Evolutionary conservation across 352 stramenopile genomes (phyloP), one percentile per base, ranked within the genome.

Genomic region (Globisporangium polare): DNA sequence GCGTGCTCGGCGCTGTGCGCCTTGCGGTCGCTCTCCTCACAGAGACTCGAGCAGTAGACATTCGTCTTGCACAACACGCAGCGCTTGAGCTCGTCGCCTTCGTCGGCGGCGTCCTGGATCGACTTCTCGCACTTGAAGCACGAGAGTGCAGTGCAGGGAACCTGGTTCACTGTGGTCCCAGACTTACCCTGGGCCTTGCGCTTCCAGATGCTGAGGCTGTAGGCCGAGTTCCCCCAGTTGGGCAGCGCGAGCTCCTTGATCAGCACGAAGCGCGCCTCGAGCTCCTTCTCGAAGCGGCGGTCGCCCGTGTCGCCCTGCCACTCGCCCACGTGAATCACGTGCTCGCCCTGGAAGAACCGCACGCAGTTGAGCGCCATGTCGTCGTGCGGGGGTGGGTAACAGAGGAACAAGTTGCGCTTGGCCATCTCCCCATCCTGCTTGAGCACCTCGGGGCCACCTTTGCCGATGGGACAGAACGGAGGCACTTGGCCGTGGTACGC

Each of bases 201-300:
- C 43, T 78, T 68, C 84, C 84, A 94, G 9, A 94, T 74, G 7
- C 80, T 92, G 39, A 94, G 56, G 39, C 71, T 74, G 66, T 89
- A 91, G 18, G 84, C 78, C 29, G 84, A 87, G 69, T 94, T 91
- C 46, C 78, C 78, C 82, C 82, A 94, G 55, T 92, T 94, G 17
- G 84, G 84, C 54, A 94, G 71, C 43, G 61, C 60, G 18, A 90
- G 53, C 59, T 90, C 72, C 50, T 80, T 63, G 50, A 79, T 69
- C 2, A 91, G 68, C 17, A 39, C 55, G 67, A 90, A 94, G 4
- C 66, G 63, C n/a, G 65, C 62, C 42, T 77, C 70, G 1, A 94
- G 68, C 54, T 79, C 77, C 8, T 67, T 76, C 59, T 94, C 84
- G 47, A 92, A 94, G 46, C 75, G 66, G 22, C 71, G 72, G 53